These are phyloP conservation scores for Narthecium ossifragum DNA, from an alignment of 106 monocot species.

Conservation along the genomic window DNA sequence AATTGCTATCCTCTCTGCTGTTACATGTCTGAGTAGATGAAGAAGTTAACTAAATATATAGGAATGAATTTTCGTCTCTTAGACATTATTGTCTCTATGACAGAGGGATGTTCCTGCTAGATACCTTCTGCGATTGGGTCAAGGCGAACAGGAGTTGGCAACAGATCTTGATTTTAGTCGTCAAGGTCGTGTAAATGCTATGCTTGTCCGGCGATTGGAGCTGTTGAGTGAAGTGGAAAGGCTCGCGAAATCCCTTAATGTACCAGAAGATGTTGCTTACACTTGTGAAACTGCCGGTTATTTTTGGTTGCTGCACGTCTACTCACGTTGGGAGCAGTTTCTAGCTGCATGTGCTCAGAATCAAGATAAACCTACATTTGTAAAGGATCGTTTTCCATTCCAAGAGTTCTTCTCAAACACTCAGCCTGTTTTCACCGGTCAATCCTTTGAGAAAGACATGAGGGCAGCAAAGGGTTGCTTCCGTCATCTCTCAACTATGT, in stretches of 20 bases:
- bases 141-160: conserved; percentile 97
- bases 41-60: too few species aligned
- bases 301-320: conserved; percentile 95
- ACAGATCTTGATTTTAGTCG: conserved; percentile 99
- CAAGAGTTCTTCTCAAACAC: conserved; percentile 71
- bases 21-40: too few species aligned
- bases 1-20: too few species aligned
- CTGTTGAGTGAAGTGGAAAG: conserved; percentile 86
- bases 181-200: conserved; percentile 96
- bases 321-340: conserved; percentile 98
- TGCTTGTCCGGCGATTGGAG: conserved; percentile 92
- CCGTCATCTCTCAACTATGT: conserved; percentile 88
- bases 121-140: conserved; percentile 95
- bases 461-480: conserved; percentile 91
- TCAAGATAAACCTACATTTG: conserved; percentile 61
- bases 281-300: conserved; percentile 99
- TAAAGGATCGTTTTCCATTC: conserved; percentile 88
- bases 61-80: too few species aligned
- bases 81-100: too few species aligned
- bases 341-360: conserved; percentile 72
- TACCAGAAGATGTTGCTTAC: conserved; percentile 93
- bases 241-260: conserved; percentile 77
- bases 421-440: conserved; percentile 63
- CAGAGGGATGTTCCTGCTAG: conserved; percentile 98
- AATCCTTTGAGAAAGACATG: conserved; percentile 94